Base-by-base conservation (phyloP, 305 asterid species). In the Solanum hybrid region DNA sequence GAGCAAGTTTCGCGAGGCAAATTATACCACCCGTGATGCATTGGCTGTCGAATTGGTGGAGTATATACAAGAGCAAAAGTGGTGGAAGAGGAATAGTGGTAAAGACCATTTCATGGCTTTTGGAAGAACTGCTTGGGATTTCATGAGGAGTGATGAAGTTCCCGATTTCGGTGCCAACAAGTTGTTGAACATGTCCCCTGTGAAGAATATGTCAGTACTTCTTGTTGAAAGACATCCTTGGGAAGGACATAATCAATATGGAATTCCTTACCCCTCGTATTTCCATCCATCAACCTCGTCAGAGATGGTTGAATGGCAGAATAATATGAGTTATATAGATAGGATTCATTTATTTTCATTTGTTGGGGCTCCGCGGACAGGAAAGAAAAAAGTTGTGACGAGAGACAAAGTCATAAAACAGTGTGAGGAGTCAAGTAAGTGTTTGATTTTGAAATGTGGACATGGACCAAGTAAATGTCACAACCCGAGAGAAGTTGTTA, bases 81-180 rank as follows among this genome's bases (percentile, higher is more conserved):
- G 89, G 73, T 90, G 92, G 92, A 90, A 79, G 27, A 26, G 3
- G 8, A 90, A 70, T 87, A 79, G 72, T 8, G 92, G 92, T 22
- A 81, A 65, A 81, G 89, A 90, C 37, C 92, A 88, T 88, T 90
- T 90, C 80, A 41, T 90, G 86, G 90, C 86, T 32, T 75, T 87
- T 31, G 92, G 92, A 27, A 88, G 92, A 73, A 88, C 89, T 26
- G 61, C 89, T 12, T 90, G 92, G 92, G 92, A 90, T 82, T 90
- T 90, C 76, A 81, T 81, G 70, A 88, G 90, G 68, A n/a, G 41
- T 1, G 39, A 84, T 36, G 88, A 81, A 9, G 37, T 81, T n/a
- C 45, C 45, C 11, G 85, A 80, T 10, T 83, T 77, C 11, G 88
- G 89, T 45, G 91, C 81, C 6, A 90, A 88, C 80, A 90, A 51